These are phyloP conservation scores for Coprinellus aureogranulatus DNA, from an alignment of 768 basidiomycete genomes.

Conservation along the genomic window DNA sequence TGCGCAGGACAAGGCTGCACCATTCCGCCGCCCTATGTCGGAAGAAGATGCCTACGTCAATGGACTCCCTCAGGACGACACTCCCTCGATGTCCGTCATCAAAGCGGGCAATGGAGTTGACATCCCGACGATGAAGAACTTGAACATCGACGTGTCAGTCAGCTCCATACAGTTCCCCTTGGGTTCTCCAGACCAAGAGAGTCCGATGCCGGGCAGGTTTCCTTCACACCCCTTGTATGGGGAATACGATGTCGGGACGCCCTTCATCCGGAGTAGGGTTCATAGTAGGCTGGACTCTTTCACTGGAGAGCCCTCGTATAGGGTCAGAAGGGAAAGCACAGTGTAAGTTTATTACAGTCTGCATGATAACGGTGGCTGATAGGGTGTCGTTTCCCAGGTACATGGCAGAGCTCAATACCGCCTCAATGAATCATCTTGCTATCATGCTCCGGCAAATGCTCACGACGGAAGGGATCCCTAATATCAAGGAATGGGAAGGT, in stretches of 20 bases:
- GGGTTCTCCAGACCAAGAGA: conserved; percentile 65
- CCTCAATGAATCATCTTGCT: conserved; percentile 86
- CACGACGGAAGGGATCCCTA: conserved; percentile 75
- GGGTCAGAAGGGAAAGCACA: conserved; percentile 84
- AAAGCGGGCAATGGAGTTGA: conserved; percentile 47
- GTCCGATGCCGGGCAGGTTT: conserved; percentile 9
- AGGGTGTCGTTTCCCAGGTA: conserved; percentile 49
- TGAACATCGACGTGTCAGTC: conserved; percentile 47
- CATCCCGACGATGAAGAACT: conserved; percentile 52
- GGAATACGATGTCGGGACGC: conserved; percentile 70
- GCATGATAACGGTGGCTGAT: background rate
- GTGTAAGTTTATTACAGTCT: conserved; percentile 54
- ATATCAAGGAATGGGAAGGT: conserved; percentile 85
- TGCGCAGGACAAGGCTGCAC: conserved; percentile 58
- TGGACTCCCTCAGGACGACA: conserved; percentile 20
- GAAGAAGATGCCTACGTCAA: conserved; percentile 72
- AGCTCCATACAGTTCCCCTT: conserved; percentile 82
- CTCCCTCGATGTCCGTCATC: conserved; percentile 22
- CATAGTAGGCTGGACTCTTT: conserved; percentile 71
- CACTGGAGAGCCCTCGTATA: conserved; percentile 72
- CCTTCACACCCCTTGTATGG: conserved; percentile 66
- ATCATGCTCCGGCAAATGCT: conserved; percentile 92
- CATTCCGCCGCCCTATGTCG: conserved; percentile 69
- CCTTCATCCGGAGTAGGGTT: conserved; percentile 82
- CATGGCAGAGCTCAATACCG: conserved; percentile 77